These are phyloP conservation scores for Paraphaeosphaeria minitans DNA, from an alignment of 2,329 filamentous ascomycete genomes.

Conservation along the genomic window DNA sequence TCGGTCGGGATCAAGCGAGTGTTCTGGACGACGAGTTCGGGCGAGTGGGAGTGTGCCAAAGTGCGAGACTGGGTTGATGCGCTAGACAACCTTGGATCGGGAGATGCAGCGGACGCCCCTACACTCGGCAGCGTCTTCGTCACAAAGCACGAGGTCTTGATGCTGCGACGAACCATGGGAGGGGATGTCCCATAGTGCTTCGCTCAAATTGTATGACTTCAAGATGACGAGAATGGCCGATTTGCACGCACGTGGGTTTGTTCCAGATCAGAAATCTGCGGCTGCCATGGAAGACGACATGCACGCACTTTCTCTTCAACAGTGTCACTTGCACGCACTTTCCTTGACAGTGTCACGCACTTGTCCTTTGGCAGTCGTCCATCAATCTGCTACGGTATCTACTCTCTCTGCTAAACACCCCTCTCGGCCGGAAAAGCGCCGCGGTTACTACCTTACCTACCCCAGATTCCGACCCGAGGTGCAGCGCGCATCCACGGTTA, in stretches of 20 bases:
- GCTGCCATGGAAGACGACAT: background rate
- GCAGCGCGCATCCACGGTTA: conserved; percentile 5
- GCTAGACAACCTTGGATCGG: conserved; percentile 41
- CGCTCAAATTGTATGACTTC: background rate
- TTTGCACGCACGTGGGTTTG: background rate
- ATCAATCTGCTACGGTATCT: background rate
- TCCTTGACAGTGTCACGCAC: too few relatives aligned
- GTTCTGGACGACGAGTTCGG: conserved; percentile 58
- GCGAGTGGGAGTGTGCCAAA: conserved; percentile 58
- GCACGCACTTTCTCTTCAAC: background rate
- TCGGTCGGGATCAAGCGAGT: conserved; percentile 58
- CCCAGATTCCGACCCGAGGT: conserved; percentile 9
- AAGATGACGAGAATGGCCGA: background rate
- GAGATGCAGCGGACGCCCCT: conserved; percentile 23
- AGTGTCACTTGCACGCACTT: background rate
- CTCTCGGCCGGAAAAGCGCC: background rate
- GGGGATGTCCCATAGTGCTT: background rate
- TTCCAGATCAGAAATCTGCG: background rate
- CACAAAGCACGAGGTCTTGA: conserved; percentile 59
- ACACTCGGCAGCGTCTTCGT: conserved; percentile 51
- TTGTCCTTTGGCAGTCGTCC: background rate
- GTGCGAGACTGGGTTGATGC: conserved; percentile 56
- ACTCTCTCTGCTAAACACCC: background rate
- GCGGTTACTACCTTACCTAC: too few relatives aligned
- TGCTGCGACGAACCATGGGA: conserved; percentile 49